Conservation (phyloP, 345 rosid species). For the Nephelium lappaceum region DNA sequence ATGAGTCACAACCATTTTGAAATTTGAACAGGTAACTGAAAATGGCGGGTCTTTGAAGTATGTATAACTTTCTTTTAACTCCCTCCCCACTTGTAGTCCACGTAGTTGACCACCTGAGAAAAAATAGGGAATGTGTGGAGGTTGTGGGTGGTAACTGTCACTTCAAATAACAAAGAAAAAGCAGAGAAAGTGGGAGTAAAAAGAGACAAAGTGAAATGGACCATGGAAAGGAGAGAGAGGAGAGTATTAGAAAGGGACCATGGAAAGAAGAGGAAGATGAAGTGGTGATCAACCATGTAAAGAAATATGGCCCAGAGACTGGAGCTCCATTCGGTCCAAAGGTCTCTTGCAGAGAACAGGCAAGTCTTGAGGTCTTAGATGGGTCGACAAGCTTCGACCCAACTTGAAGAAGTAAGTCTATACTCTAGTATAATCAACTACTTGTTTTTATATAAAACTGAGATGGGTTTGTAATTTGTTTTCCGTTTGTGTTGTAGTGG, state of each 20-base stretch:
- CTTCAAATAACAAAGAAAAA: not conserved
- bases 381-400: conserved; percentile 96
- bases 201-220: conserved; percentile 32
- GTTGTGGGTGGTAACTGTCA: not conserved
- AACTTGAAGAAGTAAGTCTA: conserved; percentile 68
- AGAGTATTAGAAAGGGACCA: conserved; percentile 71
- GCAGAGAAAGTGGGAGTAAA: not conserved
- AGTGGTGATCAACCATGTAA: conserved; percentile 66
- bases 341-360: conserved; percentile 87
- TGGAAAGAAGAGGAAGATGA: conserved; percentile 91
- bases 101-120: not conserved
- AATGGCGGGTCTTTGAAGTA: conserved; percentile 6
- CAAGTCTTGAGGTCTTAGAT: conserved; percentile 94
- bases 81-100: conserved; percentile 4
- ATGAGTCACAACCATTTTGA: not conserved
- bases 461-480: not conserved
- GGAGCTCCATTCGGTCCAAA: conserved; percentile 99
- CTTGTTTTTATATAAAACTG: not conserved
- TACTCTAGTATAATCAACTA: not conserved
- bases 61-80: conserved; percentile 25
- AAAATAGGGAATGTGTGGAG: not conserved
- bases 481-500: conserved; percentile 43
- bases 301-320: conserved; percentile 72
- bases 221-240: conserved; percentile 34
- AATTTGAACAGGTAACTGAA: not conserved